Base-by-base conservation (phyloP, 495 filamentous ascomycete genomes). In the Amphirosellinia nigrospora region DNA sequence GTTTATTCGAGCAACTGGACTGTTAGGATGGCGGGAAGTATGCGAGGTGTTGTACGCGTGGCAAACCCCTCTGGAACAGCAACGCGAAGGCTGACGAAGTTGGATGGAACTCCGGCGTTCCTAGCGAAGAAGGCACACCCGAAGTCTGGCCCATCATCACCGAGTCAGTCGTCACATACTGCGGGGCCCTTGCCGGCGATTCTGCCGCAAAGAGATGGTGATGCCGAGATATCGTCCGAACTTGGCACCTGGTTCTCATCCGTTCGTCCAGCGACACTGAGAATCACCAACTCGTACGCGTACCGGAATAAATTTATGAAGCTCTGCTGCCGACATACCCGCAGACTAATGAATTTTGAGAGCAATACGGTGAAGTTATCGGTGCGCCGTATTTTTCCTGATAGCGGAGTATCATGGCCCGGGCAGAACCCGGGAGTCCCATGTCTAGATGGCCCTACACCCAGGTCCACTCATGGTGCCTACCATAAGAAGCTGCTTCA, bases 251-350 rank as follows among this genome's bases (percentile, higher is more conserved):
- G n/a, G 2, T 41, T 30, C 21, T 16, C 43, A 15, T 50, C 28
- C 23, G 3, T 43, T 34, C 32, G 26, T 50, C 61, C 61, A 26
- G 41, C 13, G 28, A 64, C 9, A 30, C 61, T 41, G 39, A 21
- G 21, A 19, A 48, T 21, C 30, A 30, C 5, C 30, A 36, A 50
- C 13, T 48, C 30, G 43, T 30, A 50, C 3, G 21, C 30, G 23
- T 26, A 36, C 61, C 61, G 61, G 43, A 64, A 46, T 64, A 64
- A 64, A 48, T 36, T 64, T 19, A 34, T 19, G 9, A 21, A 64
- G 23, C 5, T 36, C 41, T 50, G 10, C 16, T 15, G 41, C 61
- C 43, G 61, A 21, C 7, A 26, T 50, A 50, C 19, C 19, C 43
- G 61, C 19, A 50, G 16, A 48, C 19, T 34, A 64, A 19, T 64